Base-by-base conservation (phyloP, 2,329 filamentous ascomycete species). In the Teratosphaeriaceae sp. region DNA sequence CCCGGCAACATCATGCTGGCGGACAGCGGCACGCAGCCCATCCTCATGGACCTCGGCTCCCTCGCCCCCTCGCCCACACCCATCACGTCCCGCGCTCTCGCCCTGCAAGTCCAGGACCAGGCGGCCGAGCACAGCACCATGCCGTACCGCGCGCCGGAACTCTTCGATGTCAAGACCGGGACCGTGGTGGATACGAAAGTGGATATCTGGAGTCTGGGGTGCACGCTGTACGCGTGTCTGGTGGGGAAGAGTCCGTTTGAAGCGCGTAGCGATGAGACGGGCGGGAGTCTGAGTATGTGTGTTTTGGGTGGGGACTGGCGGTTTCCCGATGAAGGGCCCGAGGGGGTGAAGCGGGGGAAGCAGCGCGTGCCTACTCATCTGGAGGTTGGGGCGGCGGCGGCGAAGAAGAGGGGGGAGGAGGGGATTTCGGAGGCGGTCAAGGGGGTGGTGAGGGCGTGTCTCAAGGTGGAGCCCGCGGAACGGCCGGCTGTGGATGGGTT, bases 1-100 rank as follows among this genome's bases (percentile, higher is more conserved):
- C 92, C 92, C 57, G 90, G 88, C 45, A 98, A 98, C 68, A 94
- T 98, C 61, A 98, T 98, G 92, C 95, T 98, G 54, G 84, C 86
- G 53, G 90, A 97, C 63, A 81, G 88, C 56, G 92, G 92, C 54
- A 78, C 81, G 46, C 82, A 82, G 22, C 90, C 92, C 2, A 92
- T 98, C 56, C 78, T 98, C 26, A 98, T 98, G 92, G 92, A 98
- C 63, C 80, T 98, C 19, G 92, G 92, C 50, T 96, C 88, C 44
- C 74, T 98, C 44, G 84, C 88, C 30, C 85, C 85, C 15, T 88
- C 87, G 2, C 92, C 92, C 1, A 86, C 88, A 44, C 79, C 86
- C 20, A 90, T 97, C 54, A 94, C 90, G 3, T 92, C 86, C 15
- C 83, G 90, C 48, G 94, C 88, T 2, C 76, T 94, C 42, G 92